Percentiles rank a stretch among this genome's conserved stretches.
Evolutionary conservation across 306 rosid genomes (phyloP).

Genomic region (Erythrophleum fordii): DNA sequence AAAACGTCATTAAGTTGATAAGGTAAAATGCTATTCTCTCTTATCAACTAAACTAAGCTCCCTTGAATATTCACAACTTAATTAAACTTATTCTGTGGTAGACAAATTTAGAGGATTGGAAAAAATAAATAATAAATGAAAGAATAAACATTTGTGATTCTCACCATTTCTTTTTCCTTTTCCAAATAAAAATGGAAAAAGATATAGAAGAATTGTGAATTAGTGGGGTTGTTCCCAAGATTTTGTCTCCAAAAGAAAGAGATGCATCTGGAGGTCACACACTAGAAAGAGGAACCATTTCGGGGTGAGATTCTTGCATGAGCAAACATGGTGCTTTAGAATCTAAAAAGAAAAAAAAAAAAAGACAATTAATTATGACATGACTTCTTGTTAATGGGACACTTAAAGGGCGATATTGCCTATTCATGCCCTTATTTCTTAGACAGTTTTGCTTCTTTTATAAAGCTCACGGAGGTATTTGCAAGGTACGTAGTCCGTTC

Average conservation of each 20-base stretch:
- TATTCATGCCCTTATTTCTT: no score
- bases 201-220: not conserved
- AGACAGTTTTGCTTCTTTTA: not conserved
- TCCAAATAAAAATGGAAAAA: not conserved
- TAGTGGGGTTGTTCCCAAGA: not conserved
- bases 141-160: not conserved
- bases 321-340: not conserved
- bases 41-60: no score
- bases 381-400: not conserved
- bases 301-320: not conserved
- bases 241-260: slow-evolving; percentile 7
- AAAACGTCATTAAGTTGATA: no score
- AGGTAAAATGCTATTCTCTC: no score
- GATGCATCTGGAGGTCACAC: slow-evolving; percentile 14
- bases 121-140: no score
- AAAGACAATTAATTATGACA: not conserved
- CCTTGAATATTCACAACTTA: no score
- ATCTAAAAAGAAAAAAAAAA: not conserved
- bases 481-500: slow-evolving; percentile 15
- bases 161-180: not conserved
- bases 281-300: not conserved
- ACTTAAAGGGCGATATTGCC: not conserved
- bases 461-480: not conserved
- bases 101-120: no score
- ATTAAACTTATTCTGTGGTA: no score